Conservation (phyloP, 192 early-diverging fungal genomes). For the Spizellomyces punctatus region DNA sequence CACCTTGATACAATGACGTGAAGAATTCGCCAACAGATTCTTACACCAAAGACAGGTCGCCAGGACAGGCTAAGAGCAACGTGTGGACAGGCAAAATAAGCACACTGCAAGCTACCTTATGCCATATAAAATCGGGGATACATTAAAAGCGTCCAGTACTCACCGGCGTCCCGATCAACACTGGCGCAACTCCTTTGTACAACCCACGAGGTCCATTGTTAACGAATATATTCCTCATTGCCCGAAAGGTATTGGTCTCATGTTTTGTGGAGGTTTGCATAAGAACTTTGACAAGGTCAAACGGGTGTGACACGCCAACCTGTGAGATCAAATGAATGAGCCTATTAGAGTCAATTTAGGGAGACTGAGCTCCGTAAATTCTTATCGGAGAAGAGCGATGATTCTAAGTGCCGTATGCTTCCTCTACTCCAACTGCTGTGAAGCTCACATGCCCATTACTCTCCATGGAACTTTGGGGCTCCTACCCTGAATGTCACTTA, state of each 20-base stretch:
- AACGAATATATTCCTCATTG: conserved; percentile 73
- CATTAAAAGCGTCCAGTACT: conserved; percentile 14
- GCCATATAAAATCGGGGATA: too few species aligned
- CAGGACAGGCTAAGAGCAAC: conserved; percentile 17
- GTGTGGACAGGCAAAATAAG: not conserved
- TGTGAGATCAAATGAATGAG: too few species aligned
- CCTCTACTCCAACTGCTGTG: too few species aligned
- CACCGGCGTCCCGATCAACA: conserved; percentile 82
- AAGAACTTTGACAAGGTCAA: conserved; percentile 90
- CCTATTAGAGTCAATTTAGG: not conserved
- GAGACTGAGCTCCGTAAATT: not conserved
- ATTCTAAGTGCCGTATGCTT: too few species aligned
- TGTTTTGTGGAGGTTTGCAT: conserved; percentile 85
- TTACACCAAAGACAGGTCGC: conserved; percentile 30
- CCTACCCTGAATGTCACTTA: conserved; percentile 27
- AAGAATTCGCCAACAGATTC: not conserved
- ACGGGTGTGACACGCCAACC: conserved; percentile 64
- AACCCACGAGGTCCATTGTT: conserved; percentile 85
- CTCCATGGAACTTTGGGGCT: too few species aligned
- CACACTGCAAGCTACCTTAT: not conserved
- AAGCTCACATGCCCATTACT: too few species aligned
- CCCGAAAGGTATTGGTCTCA: conserved; percentile 56
- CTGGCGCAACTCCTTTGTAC: conserved; percentile 91
- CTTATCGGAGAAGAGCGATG: not conserved
- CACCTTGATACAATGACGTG: not conserved